These are phyloP conservation scores for Sphaerulina vaccinii DNA, from an alignment of 2,329 filamentous ascomycete genomes.

Conservation along the genomic window DNA sequence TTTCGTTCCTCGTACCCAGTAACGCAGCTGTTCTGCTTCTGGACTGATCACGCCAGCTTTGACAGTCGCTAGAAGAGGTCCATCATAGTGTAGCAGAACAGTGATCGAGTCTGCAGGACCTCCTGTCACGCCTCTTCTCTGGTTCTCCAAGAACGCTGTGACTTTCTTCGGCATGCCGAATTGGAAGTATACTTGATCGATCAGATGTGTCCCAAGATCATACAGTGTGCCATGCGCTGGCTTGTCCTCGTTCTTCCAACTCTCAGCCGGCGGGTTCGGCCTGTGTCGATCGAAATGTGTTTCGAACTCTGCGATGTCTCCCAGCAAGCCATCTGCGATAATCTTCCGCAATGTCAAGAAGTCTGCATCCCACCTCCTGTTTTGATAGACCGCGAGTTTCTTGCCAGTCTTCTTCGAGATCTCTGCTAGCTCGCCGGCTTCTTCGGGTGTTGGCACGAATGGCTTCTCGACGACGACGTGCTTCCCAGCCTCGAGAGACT, in stretches of 20 bases:
- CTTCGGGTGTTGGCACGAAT: constrained; percentile 68
- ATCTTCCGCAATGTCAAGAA: constrained; percentile 69
- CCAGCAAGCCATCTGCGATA: constrained; percentile 59
- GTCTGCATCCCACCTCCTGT: constrained; percentile 75
- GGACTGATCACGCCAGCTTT: constrained; percentile 68
- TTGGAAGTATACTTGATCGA: constrained; percentile 70
- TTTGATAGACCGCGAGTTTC: constrained; percentile 50
- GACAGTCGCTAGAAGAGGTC: constrained; percentile 64
- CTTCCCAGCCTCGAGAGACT: constrained; percentile 68
- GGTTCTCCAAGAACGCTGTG: constrained; percentile 66
- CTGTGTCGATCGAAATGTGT: constrained; percentile 78
- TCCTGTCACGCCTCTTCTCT: constrained; percentile 60
- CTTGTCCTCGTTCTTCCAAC: constrained; percentile 68
- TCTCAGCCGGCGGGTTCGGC: constrained; percentile 50
- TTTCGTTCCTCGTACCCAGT: constrained; percentile 73
- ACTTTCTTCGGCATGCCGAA: constrained; percentile 68
- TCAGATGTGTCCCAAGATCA: constrained; percentile 72
- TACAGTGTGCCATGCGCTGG: constrained; percentile 68
- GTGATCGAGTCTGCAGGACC: constrained; percentile 53
- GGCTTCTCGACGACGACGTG: constrained; percentile 82
- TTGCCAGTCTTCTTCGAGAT: constrained; percentile 41
- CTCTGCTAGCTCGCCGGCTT: constrained; percentile 62
- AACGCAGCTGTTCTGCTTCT: constrained; percentile 68
- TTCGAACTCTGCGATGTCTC: constrained; percentile 73
- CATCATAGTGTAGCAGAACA: constrained; percentile 64